Conservation (phyloP, 208 protist genomes). For the Tritrichomonas foetus region DNA sequence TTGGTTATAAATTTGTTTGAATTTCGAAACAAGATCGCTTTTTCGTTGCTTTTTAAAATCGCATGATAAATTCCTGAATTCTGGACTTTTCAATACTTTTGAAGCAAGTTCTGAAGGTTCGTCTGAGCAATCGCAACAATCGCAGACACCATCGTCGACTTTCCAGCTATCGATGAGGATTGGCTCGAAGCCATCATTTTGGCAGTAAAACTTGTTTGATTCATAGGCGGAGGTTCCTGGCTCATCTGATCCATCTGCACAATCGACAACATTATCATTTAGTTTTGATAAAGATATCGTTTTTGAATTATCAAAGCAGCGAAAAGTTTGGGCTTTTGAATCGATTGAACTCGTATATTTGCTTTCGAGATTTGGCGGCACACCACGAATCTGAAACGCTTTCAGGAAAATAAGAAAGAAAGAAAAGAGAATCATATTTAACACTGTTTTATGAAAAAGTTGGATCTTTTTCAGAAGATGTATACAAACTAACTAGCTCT, state of each 20-base stretch:
- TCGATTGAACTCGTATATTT: not conserved
- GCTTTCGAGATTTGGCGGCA: not conserved
- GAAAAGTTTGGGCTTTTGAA: not conserved
- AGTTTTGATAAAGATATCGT: not conserved
- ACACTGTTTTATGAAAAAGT: no score
- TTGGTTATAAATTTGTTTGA: no score
- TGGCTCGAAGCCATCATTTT: not conserved
- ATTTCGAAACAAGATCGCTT: no score
- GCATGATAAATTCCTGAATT: no score
- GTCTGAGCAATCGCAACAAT: conserved; percentile 33
- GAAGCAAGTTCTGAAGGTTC: not conserved
- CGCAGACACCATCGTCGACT: not conserved
- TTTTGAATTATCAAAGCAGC: conserved; percentile 1
- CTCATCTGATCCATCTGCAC: not conserved
- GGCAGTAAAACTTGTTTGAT: not conserved
- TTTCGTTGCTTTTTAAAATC: no score
- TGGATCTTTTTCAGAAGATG: no score
- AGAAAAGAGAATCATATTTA: no score
- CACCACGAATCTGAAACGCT: no score
- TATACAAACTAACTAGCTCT: no score
- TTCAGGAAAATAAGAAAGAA: no score
- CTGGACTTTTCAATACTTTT: no score
- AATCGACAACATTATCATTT: not conserved
- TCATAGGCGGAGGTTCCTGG: not conserved
- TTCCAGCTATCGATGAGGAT: not conserved